Base-by-base conservation (phyloP, 1,284 basidiomycete genomes). In the Marasmius tenuissimus region DNA sequence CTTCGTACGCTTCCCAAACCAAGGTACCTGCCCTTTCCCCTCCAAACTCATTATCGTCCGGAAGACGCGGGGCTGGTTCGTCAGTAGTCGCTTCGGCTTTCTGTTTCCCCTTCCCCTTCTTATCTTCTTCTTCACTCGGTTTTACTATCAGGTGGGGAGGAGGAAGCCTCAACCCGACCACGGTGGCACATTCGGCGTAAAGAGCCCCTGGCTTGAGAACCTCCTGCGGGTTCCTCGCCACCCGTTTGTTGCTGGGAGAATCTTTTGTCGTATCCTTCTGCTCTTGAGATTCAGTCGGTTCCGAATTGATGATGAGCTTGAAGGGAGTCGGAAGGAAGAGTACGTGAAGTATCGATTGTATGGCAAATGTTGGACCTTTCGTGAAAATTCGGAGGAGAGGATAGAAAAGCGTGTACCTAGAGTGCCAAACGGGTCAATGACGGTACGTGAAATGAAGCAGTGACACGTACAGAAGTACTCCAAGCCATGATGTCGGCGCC, bases 251-350 rank as follows among this genome's bases (percentile, higher is more conserved):
- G 34, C 63, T 61, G 6, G 57, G 45, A 33, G 60, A 47, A 18
- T 66, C 45, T 63, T 65, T 35, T 50, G 63, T 3, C 12, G 61
- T 22, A 53, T 51, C n/a, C 42, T 61, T 58, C 57, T 11, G 22
- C 37, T 11, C 40, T 18, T 55, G 16, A 20, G 45, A 58, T 37
- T 59, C 67, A 60, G 64, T 63, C 16, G 74, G 57, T n/a, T 67
- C 65, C 1, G 73, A 67, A n/a, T 70, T 67, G 8, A 42, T 45
- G 4, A 75, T 60, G 34, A 78, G 73, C 73, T 90, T 90, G 76
- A 88, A 86, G 1, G 88, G 88, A 4, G 89, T 89, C 0, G 91
- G 90, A 11, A 92, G 80, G 72, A 91, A 93, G 7, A 93, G 79
- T 0, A 80, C 84, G 63, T 93, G 91, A 0, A 92, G 71, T 12